Evolutionary conservation across 225 moss, liverwort and hornwort genomes (phyloP), one percentile per base, ranked within the genome.

Genomic region (Neckera pumila): DNA sequence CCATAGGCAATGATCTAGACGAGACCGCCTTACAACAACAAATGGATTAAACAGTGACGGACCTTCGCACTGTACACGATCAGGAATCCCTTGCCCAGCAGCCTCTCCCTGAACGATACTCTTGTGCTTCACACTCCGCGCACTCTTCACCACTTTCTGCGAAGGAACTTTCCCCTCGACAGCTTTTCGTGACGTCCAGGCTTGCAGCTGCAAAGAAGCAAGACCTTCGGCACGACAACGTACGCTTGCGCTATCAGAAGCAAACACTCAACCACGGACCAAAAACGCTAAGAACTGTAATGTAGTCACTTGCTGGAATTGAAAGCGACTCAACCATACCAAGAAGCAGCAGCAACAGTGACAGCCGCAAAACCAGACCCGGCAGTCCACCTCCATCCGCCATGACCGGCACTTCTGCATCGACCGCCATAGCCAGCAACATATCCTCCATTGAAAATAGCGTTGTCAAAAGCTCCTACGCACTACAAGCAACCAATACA

Each of bases 31-130:
- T 36, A 40, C 42, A 80, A 74, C 33, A 81, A 19, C 6, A 82
- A 22, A 67, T 21, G 51, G 28, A 67, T 40, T 40, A 12, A 10
- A 47, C 45, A 36, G 31, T 61, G 51, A 71, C 57, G 28, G 79
- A 91, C 91, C 91, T 84, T 77, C 85, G 90, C 93, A 93, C 33
- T 93, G 93, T 61, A 91, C 66, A 76, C 93, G 93, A 81, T 85
- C 87, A 65, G 71, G 77, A 74, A 85, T 73, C 12, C 91, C 91
- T 84, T 90, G 91, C 60, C 93, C 91, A 81, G 90, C 91, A 87
- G 91, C 90, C 85, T 90, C 60, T 78, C 90, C 93, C 71, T 81
- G 76, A 30, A 93, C 84, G 13, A 93, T 42, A 45, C 63, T 80
- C 70, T 89, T 85, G 78, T 87, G 84, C 87, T 89, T 91, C 71